Base-by-base conservation (phyloP, 352 stramenopile genomes). In the Stramenopiles sp. region DNA sequence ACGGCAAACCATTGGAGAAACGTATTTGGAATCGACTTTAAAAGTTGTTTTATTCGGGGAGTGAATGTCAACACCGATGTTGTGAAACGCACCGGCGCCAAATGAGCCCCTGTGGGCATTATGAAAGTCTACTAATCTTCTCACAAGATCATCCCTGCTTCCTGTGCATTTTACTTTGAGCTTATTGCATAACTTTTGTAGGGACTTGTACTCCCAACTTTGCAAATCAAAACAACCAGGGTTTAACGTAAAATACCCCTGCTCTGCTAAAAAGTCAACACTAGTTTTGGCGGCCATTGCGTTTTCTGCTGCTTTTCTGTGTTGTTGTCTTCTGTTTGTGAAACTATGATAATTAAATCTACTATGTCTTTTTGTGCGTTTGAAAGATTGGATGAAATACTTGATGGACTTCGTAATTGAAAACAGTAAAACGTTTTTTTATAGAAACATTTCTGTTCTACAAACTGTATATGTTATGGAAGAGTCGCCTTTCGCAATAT, bases 1-100 rank as follows among this genome's bases (percentile, higher is more conserved):
- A 53, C 43, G 43, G 25, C 43, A 53, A 53, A 53, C 43, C 43
- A 53, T 53, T 53, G 43, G 43, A 53, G 43, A 53, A 53, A 53
- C 43, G 43, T 53, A 53, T 53, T 53, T 53, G 12, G 12, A 12
- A 25, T 53, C 43, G 25, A 53, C 43, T 53, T 53, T 53, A 53
- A 53, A 53, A 25, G 43, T 18, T 18, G 43, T 53, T 53, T 53
- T 53, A 53, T 53, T 53, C 12, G 43, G 43, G 25, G 43, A 53
- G 25, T 53, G 43, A 18, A 53, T 53, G 25, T 53, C 43, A 53
- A 53, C 43, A 25, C 43, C 43, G 12, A 53, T 53, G 25, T 53
- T 53, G 43, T 53, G 43, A 53, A 53, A 53, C 43, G 43, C 43
- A 25, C 43, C 43, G 25, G 43, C 43, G 25, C 43, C 43, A 53